Percentiles rank a stretch among this genome's conserved stretches.
phyloP scores from a whole-genome alignment of 78 protist genomes.

The Cavenderia fasciculata region DNA sequence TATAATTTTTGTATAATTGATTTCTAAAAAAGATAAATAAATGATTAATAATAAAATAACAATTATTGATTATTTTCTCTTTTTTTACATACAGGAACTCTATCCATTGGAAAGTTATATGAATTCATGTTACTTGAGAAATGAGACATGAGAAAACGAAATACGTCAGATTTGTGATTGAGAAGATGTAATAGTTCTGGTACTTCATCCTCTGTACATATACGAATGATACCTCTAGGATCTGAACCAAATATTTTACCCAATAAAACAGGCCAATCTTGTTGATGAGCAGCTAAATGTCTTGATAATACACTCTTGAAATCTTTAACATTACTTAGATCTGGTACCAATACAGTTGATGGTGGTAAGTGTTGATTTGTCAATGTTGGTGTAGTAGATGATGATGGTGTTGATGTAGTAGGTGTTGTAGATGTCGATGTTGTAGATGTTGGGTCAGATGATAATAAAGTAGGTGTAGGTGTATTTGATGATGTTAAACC shows the following conservation, averaged over 20 bases:
- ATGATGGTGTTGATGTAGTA: no score
- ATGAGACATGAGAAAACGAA: conserved; percentile 5
- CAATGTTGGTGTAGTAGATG: no score
- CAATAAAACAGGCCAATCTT: conserved; percentile 15
- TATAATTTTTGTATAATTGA: not conserved
- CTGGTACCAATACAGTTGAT: no score
- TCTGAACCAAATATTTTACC: conserved; percentile 22
- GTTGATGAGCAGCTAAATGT: not conserved
- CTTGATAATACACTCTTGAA: not conserved
- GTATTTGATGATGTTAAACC: no score
- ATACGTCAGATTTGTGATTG: not conserved
- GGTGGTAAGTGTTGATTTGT: no score
- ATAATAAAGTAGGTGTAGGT: no score
- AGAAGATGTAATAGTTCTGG: not conserved
- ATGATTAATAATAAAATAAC: no score
- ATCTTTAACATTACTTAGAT: not conserved
- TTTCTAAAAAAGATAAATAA: not conserved
- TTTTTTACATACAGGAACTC: conserved; percentile 15
- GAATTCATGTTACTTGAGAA: not conserved
- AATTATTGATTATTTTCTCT: not conserved
- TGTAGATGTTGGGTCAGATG: no score
- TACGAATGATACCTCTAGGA: conserved; percentile 5
- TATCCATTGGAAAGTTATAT: conserved; percentile 5
- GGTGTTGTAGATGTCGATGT: no score
- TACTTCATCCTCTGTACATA: conserved; percentile 1